These are phyloP conservation scores for Erodium moschatum DNA, from an alignment of 441 rosid genomes.

Conservation along the genomic window DNA sequence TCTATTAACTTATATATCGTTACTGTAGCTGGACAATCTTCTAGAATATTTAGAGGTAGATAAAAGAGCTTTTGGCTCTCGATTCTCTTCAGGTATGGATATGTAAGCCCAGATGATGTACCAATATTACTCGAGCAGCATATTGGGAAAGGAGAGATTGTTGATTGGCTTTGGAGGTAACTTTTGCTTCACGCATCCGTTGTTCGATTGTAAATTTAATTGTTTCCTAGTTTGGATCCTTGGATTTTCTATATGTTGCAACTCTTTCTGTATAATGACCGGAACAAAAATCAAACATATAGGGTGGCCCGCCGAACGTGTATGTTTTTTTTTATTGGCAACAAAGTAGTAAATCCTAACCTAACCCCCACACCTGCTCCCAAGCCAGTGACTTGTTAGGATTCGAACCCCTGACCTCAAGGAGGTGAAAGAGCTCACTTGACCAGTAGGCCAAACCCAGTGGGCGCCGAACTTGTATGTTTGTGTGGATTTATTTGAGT, in stretches of 20 bases:
- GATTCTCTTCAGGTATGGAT: constrained; percentile 64
- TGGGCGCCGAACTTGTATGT: not conserved
- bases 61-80: constrained; percentile 5
- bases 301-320: not conserved
- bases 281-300: not conserved
- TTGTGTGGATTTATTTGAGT: not conserved
- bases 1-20: constrained; percentile 14
- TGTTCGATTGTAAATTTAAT: not conserved
- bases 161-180: constrained; percentile 84
- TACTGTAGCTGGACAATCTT: not conserved
- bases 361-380: no score
- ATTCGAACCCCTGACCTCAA: no score
- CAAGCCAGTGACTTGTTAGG: no score
- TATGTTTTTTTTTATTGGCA: not conserved
- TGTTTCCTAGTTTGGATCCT: no score
- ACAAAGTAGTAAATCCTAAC: no score
- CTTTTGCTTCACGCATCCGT: constrained; percentile 15
- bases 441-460: no score
- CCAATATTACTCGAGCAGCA: constrained; percentile 69
- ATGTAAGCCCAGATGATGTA: constrained; percentile 80
- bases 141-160: constrained; percentile 70
- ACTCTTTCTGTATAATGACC: no score
- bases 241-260: no score
- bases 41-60: not conserved
- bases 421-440: no score